Evolutionary conservation across 2,329 filamentous ascomycete genomes (phyloP).

Genomic region (Botrytis medusae): DNA sequence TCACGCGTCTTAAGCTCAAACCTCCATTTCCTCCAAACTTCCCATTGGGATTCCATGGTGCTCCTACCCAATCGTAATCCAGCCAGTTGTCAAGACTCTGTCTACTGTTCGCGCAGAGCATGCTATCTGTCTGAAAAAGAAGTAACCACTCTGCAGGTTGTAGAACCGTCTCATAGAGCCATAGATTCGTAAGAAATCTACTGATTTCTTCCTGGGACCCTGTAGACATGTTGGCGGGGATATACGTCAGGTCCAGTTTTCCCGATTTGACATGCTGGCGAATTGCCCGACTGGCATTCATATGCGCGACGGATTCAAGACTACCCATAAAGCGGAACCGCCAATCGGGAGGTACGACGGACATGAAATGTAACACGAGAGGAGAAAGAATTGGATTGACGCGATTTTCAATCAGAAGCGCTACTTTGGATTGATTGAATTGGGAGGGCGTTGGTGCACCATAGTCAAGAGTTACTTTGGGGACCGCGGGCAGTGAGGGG

Average conservation of each 20-base stretch:
- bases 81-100: slow-evolving; percentile 28
- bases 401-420: slow-evolving; percentile 54
- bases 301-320: slow-evolving; percentile 44
- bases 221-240: slow-evolving; percentile 53
- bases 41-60: slow-evolving; percentile 38
- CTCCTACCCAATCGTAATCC: slow-evolving; percentile 40
- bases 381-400: slow-evolving; percentile 48
- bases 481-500: slow-evolving; percentile 17
- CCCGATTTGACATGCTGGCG: slow-evolving; percentile 37
- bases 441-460: not conserved
- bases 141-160: slow-evolving; percentile 53
- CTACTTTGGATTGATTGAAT: slow-evolving; percentile 41
- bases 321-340: slow-evolving; percentile 55
- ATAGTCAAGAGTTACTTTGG: slow-evolving; percentile 25
- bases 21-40: slow-evolving; percentile 40
- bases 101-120: slow-evolving; percentile 50
- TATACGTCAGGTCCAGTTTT: slow-evolving; percentile 52
- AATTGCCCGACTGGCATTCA: slow-evolving; percentile 50
- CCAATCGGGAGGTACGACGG: slow-evolving; percentile 55
- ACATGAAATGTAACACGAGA: slow-evolving; percentile 55
- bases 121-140: slow-evolving; percentile 55
- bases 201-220: slow-evolving; percentile 51
- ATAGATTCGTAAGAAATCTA: slow-evolving; percentile 51
- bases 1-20: slow-evolving; percentile 51
- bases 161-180: slow-evolving; percentile 51